Base-by-base conservation (phyloP, 2,329 filamentous ascomycete genomes). In the Aspergillus quadricinctus region DNA sequence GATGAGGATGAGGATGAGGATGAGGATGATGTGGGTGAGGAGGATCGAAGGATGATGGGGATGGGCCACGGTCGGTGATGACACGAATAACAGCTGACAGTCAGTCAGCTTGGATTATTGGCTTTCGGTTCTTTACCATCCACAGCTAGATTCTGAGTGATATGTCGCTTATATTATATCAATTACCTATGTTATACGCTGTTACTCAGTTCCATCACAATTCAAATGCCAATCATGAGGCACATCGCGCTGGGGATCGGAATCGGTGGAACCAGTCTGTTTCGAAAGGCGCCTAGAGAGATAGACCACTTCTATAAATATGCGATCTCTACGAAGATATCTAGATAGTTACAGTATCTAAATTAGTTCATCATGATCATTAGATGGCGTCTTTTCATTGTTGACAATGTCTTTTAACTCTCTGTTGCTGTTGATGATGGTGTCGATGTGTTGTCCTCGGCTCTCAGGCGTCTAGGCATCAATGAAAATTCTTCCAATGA, bases 201-300 rank as follows among this genome's bases (percentile, higher is more conserved):
- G 21, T 46, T 27, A 21, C 21, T 25, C 43, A 3, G 21, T 23
- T 46, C 43, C 3, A 46, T 46, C 43, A 25, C 21, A 46, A 46
- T 46, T 10, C 21, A 25, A 25, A 46, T 46, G 11, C 21, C 21
- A 46, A 46, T 46, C 43, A 46, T 21, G 9, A 10, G 4, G 7
- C 40, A 43, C 19, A 43, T 43, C 40, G 40, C n/a, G 21, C 21
- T 23, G 40, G 21, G 40, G 21, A 43, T 23, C 8, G 27, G 31
- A 25, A 25, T 27, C 51, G 57, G 59, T 63, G 61, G 61, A 57
- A 53, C 61, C 60, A 46, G 50, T 37, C 35, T 53, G 59, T 63
- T 63, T 63, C 61, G 60, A 63, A 63, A 58, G 57, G 61, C 61
- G 59, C 59, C 53, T 52, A 53, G 54, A 21, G 53, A n/a, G 41